Conservation (phyloP, 257 asterid genomes). For the Coffea canephora region DNA sequence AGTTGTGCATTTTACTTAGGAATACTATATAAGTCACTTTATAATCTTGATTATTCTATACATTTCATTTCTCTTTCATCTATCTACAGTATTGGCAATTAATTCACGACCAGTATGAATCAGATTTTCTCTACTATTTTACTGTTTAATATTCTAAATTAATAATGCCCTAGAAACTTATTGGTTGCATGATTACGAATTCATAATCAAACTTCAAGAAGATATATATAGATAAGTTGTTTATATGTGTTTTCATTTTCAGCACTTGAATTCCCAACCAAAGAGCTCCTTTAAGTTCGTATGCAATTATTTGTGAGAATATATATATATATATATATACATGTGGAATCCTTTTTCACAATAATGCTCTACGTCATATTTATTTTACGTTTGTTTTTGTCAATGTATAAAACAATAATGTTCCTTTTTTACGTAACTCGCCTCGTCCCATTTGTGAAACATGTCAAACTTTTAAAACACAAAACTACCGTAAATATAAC, state of each 20-base stretch:
- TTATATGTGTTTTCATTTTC: not conserved
- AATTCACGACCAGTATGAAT: no score
- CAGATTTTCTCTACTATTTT: no score
- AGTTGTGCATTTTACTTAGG: no score
- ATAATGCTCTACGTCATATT: not conserved
- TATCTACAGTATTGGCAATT: no score
- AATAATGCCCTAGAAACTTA: not conserved
- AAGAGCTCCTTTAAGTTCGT: not conserved
- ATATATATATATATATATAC: no score
- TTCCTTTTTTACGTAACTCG: not conserved
- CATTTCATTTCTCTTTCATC: no score
- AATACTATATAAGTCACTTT: no score
- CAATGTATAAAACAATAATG: not conserved
- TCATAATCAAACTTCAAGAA: not conserved
- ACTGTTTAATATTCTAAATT: no score
- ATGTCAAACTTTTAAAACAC: not conserved
- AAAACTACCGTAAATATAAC: not conserved
- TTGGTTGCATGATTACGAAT: not conserved
- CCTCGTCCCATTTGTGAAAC: not conserved
- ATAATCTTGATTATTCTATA: no score
- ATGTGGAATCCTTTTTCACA: not conserved
- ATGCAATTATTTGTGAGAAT: not conserved
- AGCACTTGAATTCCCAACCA: constrained; percentile 1
- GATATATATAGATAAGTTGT: not conserved
- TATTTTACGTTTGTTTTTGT: not conserved